Evolutionary conservation across 2,329 filamentous ascomycete species (phyloP).

Genomic region (Xylariaceae sp.): DNA sequence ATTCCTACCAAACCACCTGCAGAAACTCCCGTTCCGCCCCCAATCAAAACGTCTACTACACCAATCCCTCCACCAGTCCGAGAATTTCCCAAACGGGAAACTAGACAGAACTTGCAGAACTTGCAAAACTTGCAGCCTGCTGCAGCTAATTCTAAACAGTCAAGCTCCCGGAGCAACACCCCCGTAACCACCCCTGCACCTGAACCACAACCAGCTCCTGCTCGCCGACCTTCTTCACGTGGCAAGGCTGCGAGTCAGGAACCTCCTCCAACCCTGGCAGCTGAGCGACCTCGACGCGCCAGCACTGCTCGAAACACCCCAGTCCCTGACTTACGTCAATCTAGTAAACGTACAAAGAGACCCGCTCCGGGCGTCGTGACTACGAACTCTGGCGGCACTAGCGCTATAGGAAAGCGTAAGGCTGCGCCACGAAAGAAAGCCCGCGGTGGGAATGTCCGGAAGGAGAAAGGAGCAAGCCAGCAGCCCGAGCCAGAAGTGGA

Average conservation of each 20-base stretch:
- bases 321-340: slow-evolving; percentile 48
- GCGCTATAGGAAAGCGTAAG: slow-evolving; percentile 72
- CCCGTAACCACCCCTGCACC: slow-evolving; percentile 41
- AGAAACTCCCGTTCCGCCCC: slow-evolving; percentile 47
- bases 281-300: slow-evolving; percentile 57
- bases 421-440: slow-evolving; percentile 69
- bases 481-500: slow-evolving; percentile 50
- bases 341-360: slow-evolving; percentile 65
- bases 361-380: slow-evolving; percentile 74
- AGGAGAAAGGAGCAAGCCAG: slow-evolving; percentile 44
- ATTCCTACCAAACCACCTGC: slow-evolving; percentile 41
- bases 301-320: slow-evolving; percentile 63
- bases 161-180: slow-evolving; percentile 34
- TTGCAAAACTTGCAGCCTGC: slow-evolving; percentile 24
- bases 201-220: slow-evolving; percentile 38
- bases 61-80: slow-evolving; percentile 42
- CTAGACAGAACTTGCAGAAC: slow-evolving; percentile 48
- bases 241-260: slow-evolving; percentile 57
- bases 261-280: slow-evolving; percentile 50
- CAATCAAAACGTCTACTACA: slow-evolving; percentile 40
- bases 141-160: slow-evolving; percentile 35
- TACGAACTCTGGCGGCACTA: slow-evolving; percentile 62
- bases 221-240: slow-evolving; percentile 54
- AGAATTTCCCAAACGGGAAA: slow-evolving; percentile 47
- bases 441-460: slow-evolving; percentile 45